These are phyloP conservation scores for Arthrinium phaeospermum DNA, from an alignment of 2,329 filamentous ascomycete species.

Conservation along the genomic window DNA sequence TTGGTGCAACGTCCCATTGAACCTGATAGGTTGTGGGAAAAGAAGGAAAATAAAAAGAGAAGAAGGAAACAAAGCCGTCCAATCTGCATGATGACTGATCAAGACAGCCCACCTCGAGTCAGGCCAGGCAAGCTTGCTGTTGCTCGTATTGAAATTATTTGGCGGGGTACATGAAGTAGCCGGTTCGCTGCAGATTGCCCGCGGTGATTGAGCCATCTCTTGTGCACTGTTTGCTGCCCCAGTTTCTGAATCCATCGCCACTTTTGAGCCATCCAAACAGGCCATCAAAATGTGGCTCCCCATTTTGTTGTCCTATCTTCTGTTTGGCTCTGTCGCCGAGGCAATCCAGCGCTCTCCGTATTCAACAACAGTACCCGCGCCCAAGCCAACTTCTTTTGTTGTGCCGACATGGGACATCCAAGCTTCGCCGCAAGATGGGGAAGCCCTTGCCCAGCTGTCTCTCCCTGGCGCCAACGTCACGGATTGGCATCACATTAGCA, in stretches of 20 bases:
- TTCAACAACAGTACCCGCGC: background rate
- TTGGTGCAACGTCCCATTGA: background rate
- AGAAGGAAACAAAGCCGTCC: background rate
- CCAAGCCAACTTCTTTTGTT: constrained; percentile 24
- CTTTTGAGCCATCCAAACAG: background rate
- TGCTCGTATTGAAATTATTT: background rate
- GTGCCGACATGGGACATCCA: constrained; percentile 57
- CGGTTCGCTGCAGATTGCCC: background rate
- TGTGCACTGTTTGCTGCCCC: background rate
- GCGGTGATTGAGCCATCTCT: background rate
- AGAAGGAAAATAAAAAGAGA: background rate
- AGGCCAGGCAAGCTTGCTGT: background rate
- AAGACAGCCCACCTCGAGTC: background rate
- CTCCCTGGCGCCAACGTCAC: constrained; percentile 50
- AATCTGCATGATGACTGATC: background rate
- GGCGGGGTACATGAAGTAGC: background rate
- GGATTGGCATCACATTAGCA: constrained; percentile 55
- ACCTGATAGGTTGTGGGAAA: background rate
- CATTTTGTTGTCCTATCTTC: background rate
- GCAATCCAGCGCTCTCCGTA: background rate
- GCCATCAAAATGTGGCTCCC: background rate
- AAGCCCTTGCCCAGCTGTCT: constrained; percentile 47
- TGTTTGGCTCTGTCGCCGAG: background rate
- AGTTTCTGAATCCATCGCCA: background rate
- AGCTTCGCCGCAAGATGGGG: constrained; percentile 45